Conservation (phyloP, 2,329 filamentous ascomycete genomes). For the Fusarium zealandicum region DNA sequence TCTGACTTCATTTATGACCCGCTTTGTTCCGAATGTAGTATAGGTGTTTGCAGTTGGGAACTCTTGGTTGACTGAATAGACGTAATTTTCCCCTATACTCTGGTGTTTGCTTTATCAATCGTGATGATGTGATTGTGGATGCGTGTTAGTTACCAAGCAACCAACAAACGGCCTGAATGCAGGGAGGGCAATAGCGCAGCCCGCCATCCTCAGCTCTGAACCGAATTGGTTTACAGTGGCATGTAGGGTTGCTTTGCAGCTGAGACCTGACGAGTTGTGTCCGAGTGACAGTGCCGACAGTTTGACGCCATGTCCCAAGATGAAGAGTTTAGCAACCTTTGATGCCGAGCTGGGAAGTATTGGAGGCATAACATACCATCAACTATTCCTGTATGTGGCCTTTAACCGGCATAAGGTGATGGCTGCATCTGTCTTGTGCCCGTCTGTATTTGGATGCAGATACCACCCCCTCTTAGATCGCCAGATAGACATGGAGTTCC, state of each 20-base stretch:
- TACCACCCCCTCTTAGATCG: neutral
- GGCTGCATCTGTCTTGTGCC: too few species aligned
- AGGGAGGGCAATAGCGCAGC: slow-evolving; percentile 11
- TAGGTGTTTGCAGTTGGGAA: neutral
- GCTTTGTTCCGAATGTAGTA: neutral
- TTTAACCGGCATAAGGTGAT: too few species aligned
- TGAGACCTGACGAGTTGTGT: neutral
- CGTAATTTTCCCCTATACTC: neutral
- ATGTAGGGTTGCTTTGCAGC: slow-evolving; percentile 1
- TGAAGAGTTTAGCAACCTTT: neutral
- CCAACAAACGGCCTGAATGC: slow-evolving; percentile 2
- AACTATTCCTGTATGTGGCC: neutral
- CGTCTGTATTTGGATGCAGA: neutral
- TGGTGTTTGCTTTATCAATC: neutral
- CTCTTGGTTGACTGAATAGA: neutral
- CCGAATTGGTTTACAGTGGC: neutral
- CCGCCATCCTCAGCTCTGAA: neutral
- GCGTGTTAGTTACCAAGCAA: neutral
- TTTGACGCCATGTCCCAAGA: neutral
- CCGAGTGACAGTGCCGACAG: neutral
- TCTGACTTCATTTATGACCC: neutral
- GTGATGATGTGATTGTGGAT: neutral
- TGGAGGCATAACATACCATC: neutral
- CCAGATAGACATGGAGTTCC: neutral
- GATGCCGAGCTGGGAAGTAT: neutral